Evolutionary conservation across 2,329 filamentous ascomycete genomes (phyloP), one percentile per base, ranked within the genome.

Genomic region (Colletotrichum simmondsii): DNA sequence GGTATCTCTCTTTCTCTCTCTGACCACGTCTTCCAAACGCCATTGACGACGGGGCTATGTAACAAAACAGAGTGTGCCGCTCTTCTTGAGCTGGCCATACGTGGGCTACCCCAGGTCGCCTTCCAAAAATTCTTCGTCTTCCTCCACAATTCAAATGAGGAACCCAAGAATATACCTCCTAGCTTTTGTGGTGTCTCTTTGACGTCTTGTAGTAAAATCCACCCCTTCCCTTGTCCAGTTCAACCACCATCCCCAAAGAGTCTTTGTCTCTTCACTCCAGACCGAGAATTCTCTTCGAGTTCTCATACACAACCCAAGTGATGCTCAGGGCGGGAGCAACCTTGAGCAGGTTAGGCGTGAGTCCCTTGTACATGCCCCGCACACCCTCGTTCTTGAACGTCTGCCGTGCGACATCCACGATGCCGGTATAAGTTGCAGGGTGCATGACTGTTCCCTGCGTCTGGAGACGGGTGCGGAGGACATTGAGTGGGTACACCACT

Each of bases 301-400:
- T 97, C 84, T 98, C 95, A 80, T 98, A 98, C 73, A 97, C 93
- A 78, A 97, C 91, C 87, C 97, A 98, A 67, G 95, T 95, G 81
- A 99, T 98, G 78, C 95, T 98, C 66, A 99, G 92, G 35, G 97
- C 95, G 2, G 97, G 97, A 11, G 97, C 95, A 46, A 99, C 97
- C 86, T 99, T 99, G 77, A 99, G 87, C 52, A 99, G 86, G 80
- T 98, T 99, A 5, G 97, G 97, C 54, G 96, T 98, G 75, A 98
- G 87, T 1, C 97, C 97, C 83, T 97, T 98, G 87, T 98, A 99
- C 70, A 99, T 86, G 2, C 97, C 97, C 72, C 94, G 89, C 49
- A 94, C 81, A 1, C 97, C 97, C 83, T 99, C 97, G 62, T 93
- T 91, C 77, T 92, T 88, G 46, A 98, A 85, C 10, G 97, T 99